These are phyloP conservation scores for Guillardia theta DNA, from an alignment of 78 protist genomes.

Conservation along the genomic window DNA sequence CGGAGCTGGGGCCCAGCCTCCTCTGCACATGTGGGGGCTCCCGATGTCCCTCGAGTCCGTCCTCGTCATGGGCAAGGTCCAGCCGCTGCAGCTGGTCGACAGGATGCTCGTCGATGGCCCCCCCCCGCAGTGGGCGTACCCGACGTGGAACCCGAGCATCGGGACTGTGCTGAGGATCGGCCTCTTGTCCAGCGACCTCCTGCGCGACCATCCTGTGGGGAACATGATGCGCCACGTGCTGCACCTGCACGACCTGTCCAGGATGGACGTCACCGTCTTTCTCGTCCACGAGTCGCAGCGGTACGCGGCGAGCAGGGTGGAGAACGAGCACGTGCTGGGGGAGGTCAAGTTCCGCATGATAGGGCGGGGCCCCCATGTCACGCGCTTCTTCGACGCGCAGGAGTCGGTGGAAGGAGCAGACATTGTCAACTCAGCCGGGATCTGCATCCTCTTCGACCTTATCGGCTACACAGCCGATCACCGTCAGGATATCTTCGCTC, in stretches of 20 bases:
- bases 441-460: neutral
- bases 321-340: neutral
- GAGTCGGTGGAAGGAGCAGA: neutral
- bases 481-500: neutral
- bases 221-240: slow-evolving; percentile 13
- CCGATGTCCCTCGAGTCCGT: neutral
- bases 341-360: neutral
- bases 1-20: slow-evolving; percentile 13
- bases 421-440: neutral
- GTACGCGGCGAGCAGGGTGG: neutral
- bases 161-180: neutral
- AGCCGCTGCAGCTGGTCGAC: neutral
- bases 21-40: neutral
- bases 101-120: neutral
- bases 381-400: neutral
- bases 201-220: neutral
- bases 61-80: neutral
- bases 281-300: neutral
- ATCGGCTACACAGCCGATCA: neutral
- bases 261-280: neutral
- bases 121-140: neutral
- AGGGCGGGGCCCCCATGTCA: neutral
- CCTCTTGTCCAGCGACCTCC: neutral
- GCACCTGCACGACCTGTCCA: neutral
- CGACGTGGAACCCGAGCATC: neutral